Base-by-base conservation (phyloP, 768 basidiomycete genomes). In the Suillus cothurnatus region DNA sequence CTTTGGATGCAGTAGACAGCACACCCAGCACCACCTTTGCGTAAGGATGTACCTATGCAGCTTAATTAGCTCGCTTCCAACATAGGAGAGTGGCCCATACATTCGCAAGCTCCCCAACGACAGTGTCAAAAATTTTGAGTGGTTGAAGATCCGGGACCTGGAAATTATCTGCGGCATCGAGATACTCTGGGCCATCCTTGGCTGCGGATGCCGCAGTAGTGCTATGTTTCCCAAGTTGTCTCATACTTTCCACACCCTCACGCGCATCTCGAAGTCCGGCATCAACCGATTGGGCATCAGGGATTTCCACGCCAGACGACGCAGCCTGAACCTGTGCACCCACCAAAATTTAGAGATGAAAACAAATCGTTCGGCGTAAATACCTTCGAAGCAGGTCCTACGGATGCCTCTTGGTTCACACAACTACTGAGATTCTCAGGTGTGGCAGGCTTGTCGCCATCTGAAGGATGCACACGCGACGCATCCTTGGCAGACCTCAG, bases 1-100 rank as follows among this genome's bases (percentile, higher is more conserved):
- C 64, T 31, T 61, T 21, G 12, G 60, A 34, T 28, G 61, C 61
- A 17, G 26, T 23, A n/a, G 28, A 28, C n/a, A 65, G 49, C 31
- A 61, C 41, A 3, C 45, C 43, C 61, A 53, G 43, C 15, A 50
- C 61, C 59, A 61, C 26, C 41, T 62, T 62, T 23, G 60, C 61
- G n/a, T 65, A 62, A 15, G 64, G 64, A 23, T 65, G 64, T 9
- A 65, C 41, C 64, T 62, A 19, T 11, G 11, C 14, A 21, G 31
- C 19, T 21, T 28, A 34, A 43, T 4, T 32, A 49, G 41, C 14
- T n/a, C 11, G 8, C 23, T 49, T 9, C 43, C 21, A 61, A 19
- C 17, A 0, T 15, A 19, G 6, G n/a, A n/a, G 32, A 63, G 17
- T 6, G 3, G 9, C 36, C 4, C 63, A 19, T 14, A 60, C 63